Evolutionary conservation across 75 land plant species (phyloP).

Genomic region (Isoetes taiwanensis): DNA sequence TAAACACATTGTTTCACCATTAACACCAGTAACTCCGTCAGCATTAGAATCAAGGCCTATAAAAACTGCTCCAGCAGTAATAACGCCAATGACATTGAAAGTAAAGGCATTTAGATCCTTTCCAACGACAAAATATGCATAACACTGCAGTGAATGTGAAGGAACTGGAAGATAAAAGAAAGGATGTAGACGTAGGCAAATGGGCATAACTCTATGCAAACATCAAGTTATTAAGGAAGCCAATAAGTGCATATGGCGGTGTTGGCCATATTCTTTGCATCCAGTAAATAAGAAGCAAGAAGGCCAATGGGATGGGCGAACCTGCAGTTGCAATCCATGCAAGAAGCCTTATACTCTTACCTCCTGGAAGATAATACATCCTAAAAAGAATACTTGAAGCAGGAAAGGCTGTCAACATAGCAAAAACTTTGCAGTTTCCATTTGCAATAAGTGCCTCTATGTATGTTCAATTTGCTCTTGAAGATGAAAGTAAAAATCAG

Average conservation of each 20-base stretch:
- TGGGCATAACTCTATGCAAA: conserved; percentile 79
- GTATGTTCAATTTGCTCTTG: no score
- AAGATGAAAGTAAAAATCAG: no score
- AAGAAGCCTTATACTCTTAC: conserved; percentile 59
- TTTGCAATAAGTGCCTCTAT: no score
- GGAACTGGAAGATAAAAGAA: conserved; percentile 51
- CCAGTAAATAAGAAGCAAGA: conserved; percentile 37
- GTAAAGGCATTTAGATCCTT: conserved; percentile 43
- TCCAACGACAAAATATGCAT: conserved; percentile 45
- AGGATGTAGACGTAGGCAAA: conserved; percentile 64
- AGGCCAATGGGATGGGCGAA: conserved; percentile 51
- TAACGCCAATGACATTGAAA: conserved; percentile 53
- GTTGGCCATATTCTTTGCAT: conserved; percentile 29
- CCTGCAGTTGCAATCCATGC: conserved; percentile 82
- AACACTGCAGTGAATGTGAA: conserved; percentile 61
- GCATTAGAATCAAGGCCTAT: conserved; percentile 59
- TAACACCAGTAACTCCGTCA: conserved; percentile 34
- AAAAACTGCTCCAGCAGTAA: conserved; percentile 50
- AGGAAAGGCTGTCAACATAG: conserved; percentile 66
- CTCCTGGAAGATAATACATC: conserved; percentile 55
- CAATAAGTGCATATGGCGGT: conserved; percentile 45
- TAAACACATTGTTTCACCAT: conserved; percentile 29
- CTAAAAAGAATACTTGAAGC: conserved; percentile 70
- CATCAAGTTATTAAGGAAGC: conserved; percentile 71
- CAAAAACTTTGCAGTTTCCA: no score